Base-by-base conservation (phyloP, 2,329 filamentous ascomycete genomes). In the Cercospora sesami region DNA sequence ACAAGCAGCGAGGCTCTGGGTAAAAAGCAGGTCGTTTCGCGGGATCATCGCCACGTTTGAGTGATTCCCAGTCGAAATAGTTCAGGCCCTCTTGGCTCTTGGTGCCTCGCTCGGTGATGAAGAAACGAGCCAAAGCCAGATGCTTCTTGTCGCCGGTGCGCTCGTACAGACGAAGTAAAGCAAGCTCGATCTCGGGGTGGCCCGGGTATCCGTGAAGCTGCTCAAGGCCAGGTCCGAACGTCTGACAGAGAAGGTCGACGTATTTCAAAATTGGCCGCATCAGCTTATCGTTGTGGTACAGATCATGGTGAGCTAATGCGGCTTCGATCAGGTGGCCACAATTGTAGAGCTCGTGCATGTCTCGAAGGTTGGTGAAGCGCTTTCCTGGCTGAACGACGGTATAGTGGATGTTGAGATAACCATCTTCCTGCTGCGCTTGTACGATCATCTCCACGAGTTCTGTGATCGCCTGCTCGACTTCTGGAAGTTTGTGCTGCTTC, bases 271-370 rank as follows among this genome's bases (percentile, higher is more conserved):
- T 82, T 0, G 85, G 83, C 10, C 82, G 80, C 5, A 89, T 76
- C 3, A 90, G 76, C 1, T 81, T 73, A 60, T 84, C 78, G 68
- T 86, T 87, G 31, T 81, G 78, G 73, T 85, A 87, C 51, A 83
- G 80, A 2, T 83, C 77, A n/a, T 81, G 76, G 68, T 89, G 86
- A 0, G 86, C 86, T 3, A 89, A 76, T 1, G 86, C 86, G 0
- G 83, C 87, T 76, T 89, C 87, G 59, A 89, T 87, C 10, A 90
- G 77, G 75, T 90, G 87, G 0, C 87, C 87, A 9, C 83, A 83
- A 69, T 88, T 88, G 73, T 88, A 86, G 80, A 90, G 76, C 75
- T 89, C 87, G 77, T 89, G 87, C 78, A 88, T 83, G 75, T 90
- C 87, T 59, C 86, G 77, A 7, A 90, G 69, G 71, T 89, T 89